Evolutionary conservation across 108 stramenopile genomes (phyloP).

Genomic region (Craspedostauros australis): DNA sequence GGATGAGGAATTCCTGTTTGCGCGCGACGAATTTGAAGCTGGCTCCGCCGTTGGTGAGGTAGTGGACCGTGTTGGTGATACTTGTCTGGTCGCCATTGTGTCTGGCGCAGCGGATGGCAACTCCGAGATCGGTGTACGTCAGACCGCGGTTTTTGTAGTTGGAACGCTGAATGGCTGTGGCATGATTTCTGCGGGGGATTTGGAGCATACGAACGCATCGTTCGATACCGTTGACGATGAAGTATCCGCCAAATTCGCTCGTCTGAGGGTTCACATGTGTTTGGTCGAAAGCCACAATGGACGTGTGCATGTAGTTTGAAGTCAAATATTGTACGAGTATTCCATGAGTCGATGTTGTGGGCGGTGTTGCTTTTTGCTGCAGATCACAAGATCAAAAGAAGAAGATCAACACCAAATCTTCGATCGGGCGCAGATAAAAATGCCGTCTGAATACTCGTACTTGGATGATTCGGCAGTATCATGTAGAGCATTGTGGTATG

Average conservation of each 20-base stretch:
- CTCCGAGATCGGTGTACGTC: slow-evolving; percentile 79
- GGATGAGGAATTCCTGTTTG: slow-evolving; percentile 94
- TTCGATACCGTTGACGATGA: slow-evolving; percentile 96
- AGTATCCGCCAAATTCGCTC: slow-evolving; percentile 95
- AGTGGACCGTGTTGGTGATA: slow-evolving; percentile 93
- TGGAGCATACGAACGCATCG: slow-evolving; percentile 93
- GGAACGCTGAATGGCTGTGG: slow-evolving; percentile 82
- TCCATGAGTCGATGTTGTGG: not conserved
- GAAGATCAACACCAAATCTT: not conserved
- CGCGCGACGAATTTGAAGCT: slow-evolving; percentile 81
- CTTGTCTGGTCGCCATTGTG: slow-evolving; percentile 81
- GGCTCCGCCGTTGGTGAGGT: slow-evolving; percentile 92
- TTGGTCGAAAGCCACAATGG: not conserved
- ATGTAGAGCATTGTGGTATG: no score
- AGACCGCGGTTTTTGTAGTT: slow-evolving; percentile 91
- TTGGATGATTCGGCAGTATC: no score
- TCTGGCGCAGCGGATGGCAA: slow-evolving; percentile 78
- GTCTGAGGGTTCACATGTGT: slow-evolving; percentile 44
- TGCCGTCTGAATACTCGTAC: no score
- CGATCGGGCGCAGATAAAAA: no score
- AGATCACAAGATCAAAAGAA: slow-evolving; percentile 4
- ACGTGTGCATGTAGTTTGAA: no score
- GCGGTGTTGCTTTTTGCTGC: no score
- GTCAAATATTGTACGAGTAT: not conserved
- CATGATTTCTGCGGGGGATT: slow-evolving; percentile 87